Evolutionary conservation across 1,139 yeast genomes (phyloP).

Genomic region (Debaryomyces sp.): DNA sequence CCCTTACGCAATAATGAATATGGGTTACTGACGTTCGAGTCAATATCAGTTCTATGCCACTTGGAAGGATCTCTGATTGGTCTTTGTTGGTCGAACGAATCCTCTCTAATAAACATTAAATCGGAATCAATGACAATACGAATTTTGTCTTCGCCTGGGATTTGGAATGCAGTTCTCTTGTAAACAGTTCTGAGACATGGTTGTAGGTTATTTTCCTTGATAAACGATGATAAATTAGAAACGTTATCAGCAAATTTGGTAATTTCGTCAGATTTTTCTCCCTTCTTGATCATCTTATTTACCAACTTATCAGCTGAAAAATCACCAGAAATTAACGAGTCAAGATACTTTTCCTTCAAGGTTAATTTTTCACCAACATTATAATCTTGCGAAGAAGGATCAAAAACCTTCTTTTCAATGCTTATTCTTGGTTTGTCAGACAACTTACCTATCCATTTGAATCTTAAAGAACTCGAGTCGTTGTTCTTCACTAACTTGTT

Average conservation of each 20-base stretch:
- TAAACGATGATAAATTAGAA: slow-evolving; percentile 59
- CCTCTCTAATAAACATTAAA: slow-evolving; percentile 85
- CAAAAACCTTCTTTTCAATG: slow-evolving; percentile 78
- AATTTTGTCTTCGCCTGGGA: slow-evolving; percentile 94
- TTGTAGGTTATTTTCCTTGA: slow-evolving; percentile 66
- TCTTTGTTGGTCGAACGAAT: slow-evolving; percentile 76
- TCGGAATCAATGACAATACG: slow-evolving; percentile 90
- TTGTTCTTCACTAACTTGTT: slow-evolving; percentile 73
- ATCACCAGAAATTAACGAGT: slow-evolving; percentile 53
- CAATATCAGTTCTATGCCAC: slow-evolving; percentile 95
- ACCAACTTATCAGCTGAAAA: slow-evolving; percentile 46
- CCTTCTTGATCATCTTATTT: slow-evolving; percentile 29
- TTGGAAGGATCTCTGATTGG: slow-evolving; percentile 86
- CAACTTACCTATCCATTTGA: slow-evolving; percentile 90
- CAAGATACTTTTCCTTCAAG: slow-evolving; percentile 79
- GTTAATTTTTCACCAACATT: slow-evolving; percentile 60
- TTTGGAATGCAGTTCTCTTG: slow-evolving; percentile 94
- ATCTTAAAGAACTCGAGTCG: slow-evolving; percentile 74
- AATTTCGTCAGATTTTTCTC: slow-evolving; percentile 21
- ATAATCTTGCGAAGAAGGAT: slow-evolving; percentile 55
- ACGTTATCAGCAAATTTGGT: slow-evolving; percentile 20
- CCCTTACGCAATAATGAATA: slow-evolving; percentile 79
- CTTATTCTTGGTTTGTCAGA: slow-evolving; percentile 74
- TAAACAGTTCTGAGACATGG: slow-evolving; percentile 87
- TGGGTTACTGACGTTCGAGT: slow-evolving; percentile 71